phyloP scores from a whole-genome alignment of 2,329 filamentous ascomycete genomes.

The Fusarium pseudocircinatum region DNA sequence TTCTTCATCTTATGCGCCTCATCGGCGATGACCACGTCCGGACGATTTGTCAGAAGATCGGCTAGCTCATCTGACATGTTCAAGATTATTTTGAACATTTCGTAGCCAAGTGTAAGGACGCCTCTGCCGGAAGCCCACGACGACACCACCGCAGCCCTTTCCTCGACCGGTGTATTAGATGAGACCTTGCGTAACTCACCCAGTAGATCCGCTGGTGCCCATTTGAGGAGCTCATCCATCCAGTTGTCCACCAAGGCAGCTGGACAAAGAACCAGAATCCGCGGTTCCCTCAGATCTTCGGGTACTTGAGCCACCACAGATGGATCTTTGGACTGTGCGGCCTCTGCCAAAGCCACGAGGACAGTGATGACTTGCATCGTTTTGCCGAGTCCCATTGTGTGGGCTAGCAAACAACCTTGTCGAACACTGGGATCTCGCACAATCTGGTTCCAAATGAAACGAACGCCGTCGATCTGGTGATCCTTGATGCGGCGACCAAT shows the following conservation, averaged over 20 bases:
- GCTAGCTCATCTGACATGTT: slow-evolving; percentile 46
- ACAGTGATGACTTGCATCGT: slow-evolving; percentile 91
- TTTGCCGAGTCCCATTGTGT: slow-evolving; percentile 93
- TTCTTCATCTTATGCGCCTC: slow-evolving; percentile 88
- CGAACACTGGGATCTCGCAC: slow-evolving; percentile 66
- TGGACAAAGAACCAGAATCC: slow-evolving; percentile 80
- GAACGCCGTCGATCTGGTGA: slow-evolving; percentile 83
- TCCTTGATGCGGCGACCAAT: slow-evolving; percentile 76
- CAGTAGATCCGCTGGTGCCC: slow-evolving; percentile 68
- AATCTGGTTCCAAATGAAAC: slow-evolving; percentile 89
- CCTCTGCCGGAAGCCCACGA: slow-evolving; percentile 74
- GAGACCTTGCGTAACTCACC: slow-evolving; percentile 68
- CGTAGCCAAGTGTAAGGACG: slow-evolving; percentile 80
- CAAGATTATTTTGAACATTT: slow-evolving; percentile 65
- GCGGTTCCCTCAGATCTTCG: slow-evolving; percentile 65
- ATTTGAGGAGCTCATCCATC: slow-evolving; percentile 78
- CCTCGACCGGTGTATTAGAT: slow-evolving; percentile 43
- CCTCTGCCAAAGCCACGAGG: slow-evolving; percentile 77
- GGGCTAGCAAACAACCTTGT: slow-evolving; percentile 84
- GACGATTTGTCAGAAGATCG: slow-evolving; percentile 64
- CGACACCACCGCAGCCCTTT: slow-evolving; percentile 59
- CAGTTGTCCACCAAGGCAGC: slow-evolving; percentile 82
- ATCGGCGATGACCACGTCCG: slow-evolving; percentile 82
- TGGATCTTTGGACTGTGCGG: slow-evolving; percentile 67
- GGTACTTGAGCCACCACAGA: slow-evolving; percentile 74